Evolutionary conservation across 768 basidiomycete genomes (phyloP).

Genomic region (Amanita pallidorosea): DNA sequence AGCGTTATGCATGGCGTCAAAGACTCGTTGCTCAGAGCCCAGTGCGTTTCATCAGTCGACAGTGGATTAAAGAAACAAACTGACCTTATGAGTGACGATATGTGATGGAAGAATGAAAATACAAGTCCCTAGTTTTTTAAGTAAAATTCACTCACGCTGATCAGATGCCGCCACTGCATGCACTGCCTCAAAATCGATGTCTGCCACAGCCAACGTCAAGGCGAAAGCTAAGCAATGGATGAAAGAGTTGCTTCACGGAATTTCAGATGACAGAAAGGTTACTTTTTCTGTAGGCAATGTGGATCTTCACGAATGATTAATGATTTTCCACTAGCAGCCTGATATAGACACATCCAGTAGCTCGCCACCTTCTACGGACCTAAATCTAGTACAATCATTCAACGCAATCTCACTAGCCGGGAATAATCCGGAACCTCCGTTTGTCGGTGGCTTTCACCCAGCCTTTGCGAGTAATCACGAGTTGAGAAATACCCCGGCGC

Average conservation of each 20-base stretch:
- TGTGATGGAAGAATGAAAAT: neutral
- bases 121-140: neutral
- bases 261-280: neutral
- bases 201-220: conserved; percentile 6
- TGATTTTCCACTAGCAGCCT: no score
- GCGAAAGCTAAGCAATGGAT: conserved; percentile 8
- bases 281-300: neutral
- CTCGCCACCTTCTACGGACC: neutral
- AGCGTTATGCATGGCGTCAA: conserved; percentile 39
- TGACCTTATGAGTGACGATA: neutral
- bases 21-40: conserved; percentile 34
- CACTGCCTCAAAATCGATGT: conserved; percentile 1
- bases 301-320: no score
- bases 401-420: conserved; percentile 15
- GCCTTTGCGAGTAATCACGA: conserved; percentile 3
- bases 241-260: neutral
- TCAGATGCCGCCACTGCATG: neutral
- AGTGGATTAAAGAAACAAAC: conserved; percentile 5
- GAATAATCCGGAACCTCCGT: conserved; percentile 12
- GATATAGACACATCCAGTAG: neutral
- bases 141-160: neutral
- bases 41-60: conserved; percentile 43
- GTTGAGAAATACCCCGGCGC: conserved; percentile 10
- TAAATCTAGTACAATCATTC: conserved; percentile 17
- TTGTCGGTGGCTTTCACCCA: conserved; percentile 43